phyloP scores from a whole-genome alignment of 306 rosid genomes.

The Cicer bijugum region DNA sequence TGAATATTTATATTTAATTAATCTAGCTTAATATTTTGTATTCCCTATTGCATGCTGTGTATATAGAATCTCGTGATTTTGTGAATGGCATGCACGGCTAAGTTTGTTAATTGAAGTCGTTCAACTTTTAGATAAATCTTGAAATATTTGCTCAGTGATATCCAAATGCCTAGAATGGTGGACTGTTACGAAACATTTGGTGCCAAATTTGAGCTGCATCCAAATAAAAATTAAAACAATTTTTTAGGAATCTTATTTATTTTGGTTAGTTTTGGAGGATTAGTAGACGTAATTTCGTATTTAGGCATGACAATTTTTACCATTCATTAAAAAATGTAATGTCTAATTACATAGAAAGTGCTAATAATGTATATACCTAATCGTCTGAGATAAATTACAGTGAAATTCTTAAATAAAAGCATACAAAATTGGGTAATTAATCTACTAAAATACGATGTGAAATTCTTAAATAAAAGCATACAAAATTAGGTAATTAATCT shows the following conservation, averaged over 20 bases:
- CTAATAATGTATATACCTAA: too few species aligned
- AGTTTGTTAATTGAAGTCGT: conserved; percentile 31
- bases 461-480: too few species aligned
- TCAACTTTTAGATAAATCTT: conserved; percentile 36
- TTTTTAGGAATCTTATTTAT: background rate
- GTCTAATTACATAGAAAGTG: too few species aligned
- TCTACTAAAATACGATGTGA: too few species aligned
- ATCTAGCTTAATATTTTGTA: conserved; percentile 37
- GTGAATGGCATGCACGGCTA: conserved; percentile 39
- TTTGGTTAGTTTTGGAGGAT: too few species aligned
- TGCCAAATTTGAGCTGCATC: conserved; percentile 2
- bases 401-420: too few species aligned
- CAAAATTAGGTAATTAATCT: too few species aligned
- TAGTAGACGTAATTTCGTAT: too few species aligned
- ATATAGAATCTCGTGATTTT: conserved; percentile 47
- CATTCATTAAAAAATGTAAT: too few species aligned
- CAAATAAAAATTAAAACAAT: background rate
- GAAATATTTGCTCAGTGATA: background rate
- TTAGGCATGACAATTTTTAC: too few species aligned
- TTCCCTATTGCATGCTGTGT: conserved; percentile 48
- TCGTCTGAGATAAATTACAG: too few species aligned
- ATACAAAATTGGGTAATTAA: too few species aligned
- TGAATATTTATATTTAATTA: conserved; percentile 45
- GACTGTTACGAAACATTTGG: background rate
- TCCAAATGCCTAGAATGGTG: conserved; percentile 14